Conservation (phyloP, 805 yeast genomes). For the Candida germanica region DNA sequence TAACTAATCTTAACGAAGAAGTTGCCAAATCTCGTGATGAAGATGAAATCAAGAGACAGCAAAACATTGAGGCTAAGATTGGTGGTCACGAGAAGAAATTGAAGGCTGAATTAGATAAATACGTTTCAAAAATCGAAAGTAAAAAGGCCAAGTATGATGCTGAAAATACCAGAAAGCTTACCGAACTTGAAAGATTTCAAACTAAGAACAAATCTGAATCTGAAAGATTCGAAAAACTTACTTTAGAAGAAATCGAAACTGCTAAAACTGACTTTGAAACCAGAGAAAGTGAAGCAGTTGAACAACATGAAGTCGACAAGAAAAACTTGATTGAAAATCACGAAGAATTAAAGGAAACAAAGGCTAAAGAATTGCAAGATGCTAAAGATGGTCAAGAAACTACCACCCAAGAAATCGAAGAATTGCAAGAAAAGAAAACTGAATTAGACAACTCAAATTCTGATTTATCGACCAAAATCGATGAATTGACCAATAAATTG, state of each 20-base stretch:
- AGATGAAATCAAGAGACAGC: conserved; percentile 42
- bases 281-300: conserved; percentile 48
- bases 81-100: conserved; percentile 34
- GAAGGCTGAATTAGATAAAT: conserved; percentile 33
- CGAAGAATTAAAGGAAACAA: conserved; percentile 43
- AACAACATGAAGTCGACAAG: conserved; percentile 43
- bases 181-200: conserved; percentile 19
- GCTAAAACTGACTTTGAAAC: conserved; percentile 43
- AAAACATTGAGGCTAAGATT: conserved; percentile 34
- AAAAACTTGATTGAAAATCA: conserved; percentile 41
- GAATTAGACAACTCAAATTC: conserved; percentile 38
- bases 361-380: conserved; percentile 41
- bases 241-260: conserved; percentile 42
- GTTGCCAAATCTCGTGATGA: conserved; percentile 43
- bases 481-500: conserved; percentile 42
- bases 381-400: conserved; percentile 39
- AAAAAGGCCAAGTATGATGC: conserved; percentile 36
- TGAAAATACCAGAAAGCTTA: conserved; percentile 37
- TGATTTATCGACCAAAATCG: conserved; percentile 36
- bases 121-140: conserved; percentile 35
- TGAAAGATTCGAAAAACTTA: conserved; percentile 37
- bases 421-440: conserved; percentile 40
- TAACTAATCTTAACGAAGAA: conserved; percentile 48
- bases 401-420: conserved; percentile 45
- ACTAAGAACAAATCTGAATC: conserved; percentile 30